phyloP scores from a whole-genome alignment of 192 early-diverging fungal genomes.

The Coemansia sp. region DNA sequence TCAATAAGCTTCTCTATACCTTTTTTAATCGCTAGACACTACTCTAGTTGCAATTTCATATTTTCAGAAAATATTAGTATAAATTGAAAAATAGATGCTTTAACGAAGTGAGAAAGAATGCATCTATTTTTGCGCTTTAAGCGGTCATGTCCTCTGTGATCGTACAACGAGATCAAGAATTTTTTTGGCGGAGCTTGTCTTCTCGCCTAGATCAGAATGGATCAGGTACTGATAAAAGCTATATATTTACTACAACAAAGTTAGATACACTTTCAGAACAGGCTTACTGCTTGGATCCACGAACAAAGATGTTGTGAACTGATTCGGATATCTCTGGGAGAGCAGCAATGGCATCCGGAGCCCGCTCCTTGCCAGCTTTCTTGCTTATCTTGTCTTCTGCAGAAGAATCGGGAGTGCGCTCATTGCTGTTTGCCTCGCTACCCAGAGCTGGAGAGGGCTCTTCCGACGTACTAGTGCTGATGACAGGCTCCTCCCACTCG shows the following conservation, averaged over 20 bases:
- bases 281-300: slow-evolving; percentile 24
- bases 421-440: not conserved
- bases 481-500: slow-evolving; percentile 38
- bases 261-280: not conserved
- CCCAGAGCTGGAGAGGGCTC: slow-evolving; percentile 10
- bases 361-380: not conserved
- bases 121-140: not conserved
- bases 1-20: not conserved
- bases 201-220: not conserved
- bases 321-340: slow-evolving; percentile 43
- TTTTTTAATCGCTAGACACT: not conserved
- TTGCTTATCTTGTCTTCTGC: not conserved
- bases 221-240: not conserved
- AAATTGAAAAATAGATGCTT: not conserved
- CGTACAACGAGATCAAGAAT: not conserved
- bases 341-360: not conserved
- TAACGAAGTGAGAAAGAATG: not conserved
- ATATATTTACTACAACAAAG: not conserved
- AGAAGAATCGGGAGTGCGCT: not conserved
- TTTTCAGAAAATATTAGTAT: not conserved
- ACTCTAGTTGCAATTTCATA: no score
- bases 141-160: no score
- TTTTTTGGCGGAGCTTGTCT: not conserved
- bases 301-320: slow-evolving; percentile 43
- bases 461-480: slow-evolving; percentile 16